Evolutionary conservation across 2,329 filamentous ascomycete species (phyloP).

Genomic region (Gremmenia infestans): DNA sequence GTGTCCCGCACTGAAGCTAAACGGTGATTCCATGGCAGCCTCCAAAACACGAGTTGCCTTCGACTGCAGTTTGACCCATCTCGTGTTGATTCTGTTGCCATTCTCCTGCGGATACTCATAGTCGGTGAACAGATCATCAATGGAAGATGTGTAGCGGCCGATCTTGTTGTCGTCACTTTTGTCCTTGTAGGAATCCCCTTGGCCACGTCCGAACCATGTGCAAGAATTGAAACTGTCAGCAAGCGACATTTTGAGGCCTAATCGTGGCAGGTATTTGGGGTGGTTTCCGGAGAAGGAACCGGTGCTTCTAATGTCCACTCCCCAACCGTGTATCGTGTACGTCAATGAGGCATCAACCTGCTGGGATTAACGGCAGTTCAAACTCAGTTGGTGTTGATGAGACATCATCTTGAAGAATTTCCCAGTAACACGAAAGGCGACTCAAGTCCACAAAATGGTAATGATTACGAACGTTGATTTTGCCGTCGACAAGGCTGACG

Average conservation of each 20-base stretch:
- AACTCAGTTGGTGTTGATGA: too few relatives aligned
- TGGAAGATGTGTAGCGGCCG: constrained; percentile 44
- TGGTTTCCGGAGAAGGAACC: constrained; percentile 41
- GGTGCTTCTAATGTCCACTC: constrained; percentile 42
- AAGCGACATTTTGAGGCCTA: constrained; percentile 55
- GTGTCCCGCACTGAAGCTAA: constrained; percentile 48
- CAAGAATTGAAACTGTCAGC: constrained; percentile 42
- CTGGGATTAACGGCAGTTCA: too few relatives aligned
- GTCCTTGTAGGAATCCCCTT: constrained; percentile 62
- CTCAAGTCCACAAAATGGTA: too few relatives aligned
- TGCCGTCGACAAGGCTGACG: too few relatives aligned
- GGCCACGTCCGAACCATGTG: constrained; percentile 63
- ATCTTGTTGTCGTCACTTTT: constrained; percentile 56
- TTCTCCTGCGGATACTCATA: constrained; percentile 68
- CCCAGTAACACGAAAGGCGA: too few relatives aligned
- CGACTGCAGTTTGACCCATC: constrained; percentile 45
- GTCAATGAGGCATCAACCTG: constrained; percentile 41
- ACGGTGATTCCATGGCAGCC: constrained; percentile 20
- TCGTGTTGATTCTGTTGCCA: constrained; percentile 56
- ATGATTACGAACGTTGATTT: too few relatives aligned
- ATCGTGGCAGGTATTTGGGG: constrained; percentile 53
- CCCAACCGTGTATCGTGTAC: constrained; percentile 48
- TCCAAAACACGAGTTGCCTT: constrained; percentile 14
- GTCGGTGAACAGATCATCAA: constrained; percentile 50
- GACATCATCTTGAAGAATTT: too few relatives aligned